phyloP scores from a whole-genome alignment of 768 basidiomycete genomes.

The Leccinum pellstonianum region DNA sequence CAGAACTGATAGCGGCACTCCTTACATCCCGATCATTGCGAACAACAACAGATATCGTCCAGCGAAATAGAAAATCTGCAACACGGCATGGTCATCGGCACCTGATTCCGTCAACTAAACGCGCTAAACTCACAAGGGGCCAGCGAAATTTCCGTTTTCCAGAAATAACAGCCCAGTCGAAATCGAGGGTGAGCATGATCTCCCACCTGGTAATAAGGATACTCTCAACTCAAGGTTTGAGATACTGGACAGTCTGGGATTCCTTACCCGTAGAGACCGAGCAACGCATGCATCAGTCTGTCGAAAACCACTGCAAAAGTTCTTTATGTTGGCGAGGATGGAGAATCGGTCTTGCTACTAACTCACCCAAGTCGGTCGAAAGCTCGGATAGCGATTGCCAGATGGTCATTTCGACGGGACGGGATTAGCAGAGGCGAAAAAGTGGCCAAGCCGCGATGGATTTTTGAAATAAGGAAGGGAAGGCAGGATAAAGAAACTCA shows the following conservation, averaged over 20 bases:
- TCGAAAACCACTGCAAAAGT: constrained; percentile 35
- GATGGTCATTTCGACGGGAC: constrained; percentile 34
- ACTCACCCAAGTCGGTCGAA: constrained; percentile 37
- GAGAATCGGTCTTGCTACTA: neutral
- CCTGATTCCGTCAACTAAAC: neutral
- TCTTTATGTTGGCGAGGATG: neutral
- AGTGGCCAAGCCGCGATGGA: neutral
- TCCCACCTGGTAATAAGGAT: constrained; percentile 38
- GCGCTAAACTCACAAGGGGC: constrained; percentile 41
- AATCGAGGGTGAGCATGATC: constrained; percentile 40
- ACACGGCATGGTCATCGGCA: constrained; percentile 8
- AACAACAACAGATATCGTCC: constrained; percentile 45
- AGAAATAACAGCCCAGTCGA: constrained; percentile 41
- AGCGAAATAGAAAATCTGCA: constrained; percentile 44
- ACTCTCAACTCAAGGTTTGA: neutral
- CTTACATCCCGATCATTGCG: constrained; percentile 49
- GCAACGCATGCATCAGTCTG: constrained; percentile 42
- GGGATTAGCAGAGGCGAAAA: neutral
- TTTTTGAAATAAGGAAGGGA: neutral
- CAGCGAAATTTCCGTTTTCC: constrained; percentile 45
- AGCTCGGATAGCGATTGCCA: constrained; percentile 42
- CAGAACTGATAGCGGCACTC: neutral
- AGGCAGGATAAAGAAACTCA: neutral
- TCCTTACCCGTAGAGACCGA: constrained; percentile 46
- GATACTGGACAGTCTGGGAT: neutral